Evolutionary conservation across 1,284 basidiomycete species (phyloP).

Genomic region (Sanghuangporus sanghuang): DNA sequence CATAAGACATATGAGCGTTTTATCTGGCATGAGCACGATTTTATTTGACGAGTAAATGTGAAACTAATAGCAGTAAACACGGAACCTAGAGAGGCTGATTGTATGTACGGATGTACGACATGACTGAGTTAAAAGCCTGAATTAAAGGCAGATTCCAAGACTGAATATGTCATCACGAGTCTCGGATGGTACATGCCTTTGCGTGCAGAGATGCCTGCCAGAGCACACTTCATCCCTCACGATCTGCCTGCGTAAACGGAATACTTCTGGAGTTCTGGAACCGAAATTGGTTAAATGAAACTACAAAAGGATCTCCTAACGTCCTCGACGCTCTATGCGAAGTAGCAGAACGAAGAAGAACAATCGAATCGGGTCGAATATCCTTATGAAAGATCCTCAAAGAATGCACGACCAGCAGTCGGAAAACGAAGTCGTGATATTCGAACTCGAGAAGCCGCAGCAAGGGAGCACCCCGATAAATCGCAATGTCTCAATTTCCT

Average conservation of each 20-base stretch:
- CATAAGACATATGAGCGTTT: too few relatives aligned
- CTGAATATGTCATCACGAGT: constrained; percentile 16
- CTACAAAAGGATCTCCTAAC: background rate
- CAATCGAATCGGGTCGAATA: background rate
- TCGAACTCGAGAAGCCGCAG: background rate
- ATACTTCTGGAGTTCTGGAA: background rate
- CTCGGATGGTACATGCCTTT: background rate
- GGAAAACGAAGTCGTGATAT: background rate
- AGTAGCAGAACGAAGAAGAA: background rate
- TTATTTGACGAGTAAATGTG: too few relatives aligned
- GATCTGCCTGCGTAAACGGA: background rate
- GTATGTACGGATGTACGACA: too few relatives aligned
- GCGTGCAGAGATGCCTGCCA: background rate
- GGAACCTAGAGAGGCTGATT: too few relatives aligned
- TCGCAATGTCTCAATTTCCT: background rate
- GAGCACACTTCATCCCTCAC: background rate
- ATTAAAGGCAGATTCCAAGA: constrained; percentile 11
- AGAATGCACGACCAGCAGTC: background rate
- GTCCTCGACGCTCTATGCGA: background rate
- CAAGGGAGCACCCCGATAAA: background rate
- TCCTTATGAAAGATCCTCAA: background rate
- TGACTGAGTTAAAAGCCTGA: too few relatives aligned
- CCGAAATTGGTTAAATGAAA: background rate
- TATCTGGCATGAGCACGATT: too few relatives aligned
- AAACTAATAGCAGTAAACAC: too few relatives aligned